Evolutionary conservation across 192 early-diverging fungal genomes (phyloP), one percentile per base, ranked within the genome.

Genomic region (Chytriomyces confervae): DNA sequence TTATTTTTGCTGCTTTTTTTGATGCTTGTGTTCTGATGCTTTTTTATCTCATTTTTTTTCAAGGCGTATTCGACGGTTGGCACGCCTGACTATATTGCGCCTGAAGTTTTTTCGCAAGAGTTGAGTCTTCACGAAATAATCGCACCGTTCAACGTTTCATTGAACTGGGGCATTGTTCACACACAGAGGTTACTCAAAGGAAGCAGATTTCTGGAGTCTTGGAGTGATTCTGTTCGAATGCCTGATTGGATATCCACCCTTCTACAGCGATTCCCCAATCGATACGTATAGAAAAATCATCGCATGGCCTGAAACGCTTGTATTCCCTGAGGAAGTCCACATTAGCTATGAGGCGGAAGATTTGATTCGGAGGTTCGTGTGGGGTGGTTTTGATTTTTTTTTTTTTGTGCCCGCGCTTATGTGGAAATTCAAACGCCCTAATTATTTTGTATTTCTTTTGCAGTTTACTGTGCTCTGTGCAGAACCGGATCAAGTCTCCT

Each of bases 151-250:
- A 57, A 57, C 53, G 8, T 29, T 36, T 27, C 0, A 20, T 36
- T 85, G 95, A 97, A 48, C 97, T 99, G 78, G 72, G 89, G 73
- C 95, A 96, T 78, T 91, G 94, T 57, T 57, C 51, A 1, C 20
- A 57, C 13, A 57, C 1, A 57, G 53, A 62, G 97, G 97, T 7
- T 99, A 99, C 86, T 92, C 94, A 69, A 92, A 95, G 80, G 95
- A 97, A 67, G 99, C 97, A 82, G 98, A 99, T 87, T 99, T 95
- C 95, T 99, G 98, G 98, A 97, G 96, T 7, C 81, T 99, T 36
- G 98, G 98, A 36, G 96, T 96, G 6, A 99, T 99, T 79, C 98
- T 99, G 94, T 99, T 95, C 86, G 98, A 99, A 81, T 98, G 97
- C 77, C 85, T 99, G 76, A 92, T 95, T 50, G 98, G 98, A 20